Percentiles rank a stretch among this genome's conserved stretches.
phyloP scores from a whole-genome alignment of 2,329 filamentous ascomycete genomes.

The Sclerotinia spermophila region DNA sequence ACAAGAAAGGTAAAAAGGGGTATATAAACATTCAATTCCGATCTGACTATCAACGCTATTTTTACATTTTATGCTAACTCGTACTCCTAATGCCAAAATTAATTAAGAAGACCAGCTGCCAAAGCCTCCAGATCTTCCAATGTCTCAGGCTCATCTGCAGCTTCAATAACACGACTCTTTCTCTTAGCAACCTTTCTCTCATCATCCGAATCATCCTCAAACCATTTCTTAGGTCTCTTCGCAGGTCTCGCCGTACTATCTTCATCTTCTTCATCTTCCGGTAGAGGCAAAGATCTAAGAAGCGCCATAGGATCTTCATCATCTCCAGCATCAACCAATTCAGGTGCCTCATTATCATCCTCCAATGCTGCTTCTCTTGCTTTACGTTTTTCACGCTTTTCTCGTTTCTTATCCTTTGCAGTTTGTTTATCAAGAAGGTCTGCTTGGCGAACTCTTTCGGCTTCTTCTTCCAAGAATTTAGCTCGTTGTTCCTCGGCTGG shows the following conservation, averaged over 20 bases:
- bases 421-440: conserved; percentile 81
- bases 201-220: conserved; percentile 61
- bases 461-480: conserved; percentile 74
- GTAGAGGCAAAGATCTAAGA: conserved; percentile 54
- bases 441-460: conserved; percentile 64
- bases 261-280: conserved; percentile 46
- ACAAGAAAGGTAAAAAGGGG: background rate
- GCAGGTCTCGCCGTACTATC: conserved; percentile 52
- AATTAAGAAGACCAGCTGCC: conserved; percentile 66
- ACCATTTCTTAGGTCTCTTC: conserved; percentile 76
- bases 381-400: conserved; percentile 64
- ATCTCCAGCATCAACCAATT: conserved; percentile 38
- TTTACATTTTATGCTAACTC: background rate
- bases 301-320: conserved; percentile 55
- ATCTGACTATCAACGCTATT: conserved; percentile 4
- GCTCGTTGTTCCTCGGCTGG: conserved; percentile 71
- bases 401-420: conserved; percentile 72
- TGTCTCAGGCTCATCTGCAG: conserved; percentile 68
- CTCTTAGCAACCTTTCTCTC: conserved; percentile 44
- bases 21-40: conserved; percentile 6
- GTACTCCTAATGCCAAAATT: background rate
- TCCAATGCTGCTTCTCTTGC: conserved; percentile 57
- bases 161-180: conserved; percentile 55
- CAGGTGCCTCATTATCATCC: conserved; percentile 34
- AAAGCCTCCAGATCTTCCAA: conserved; percentile 75